phyloP scores from a whole-genome alignment of 1,284 basidiomycete species.

The Sanguinoderma infundibulare region DNA sequence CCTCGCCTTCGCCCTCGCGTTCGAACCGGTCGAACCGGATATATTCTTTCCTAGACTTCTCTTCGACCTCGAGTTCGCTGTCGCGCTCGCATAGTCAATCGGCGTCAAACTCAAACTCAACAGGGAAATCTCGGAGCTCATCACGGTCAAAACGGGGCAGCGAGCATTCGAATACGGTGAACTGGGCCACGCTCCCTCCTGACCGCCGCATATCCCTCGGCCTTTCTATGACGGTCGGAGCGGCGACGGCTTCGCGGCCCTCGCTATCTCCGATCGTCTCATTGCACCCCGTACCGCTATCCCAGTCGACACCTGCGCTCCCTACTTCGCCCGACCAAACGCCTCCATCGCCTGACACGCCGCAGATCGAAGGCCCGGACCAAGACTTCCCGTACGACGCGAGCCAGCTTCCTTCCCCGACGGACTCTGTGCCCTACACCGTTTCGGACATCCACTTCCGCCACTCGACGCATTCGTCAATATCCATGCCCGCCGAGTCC shows the following conservation, averaged over 20 bases:
- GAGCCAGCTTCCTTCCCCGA: conserved; percentile 49
- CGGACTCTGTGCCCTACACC: conserved; percentile 71
- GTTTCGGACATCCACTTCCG: conserved; percentile 70
- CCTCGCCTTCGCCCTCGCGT: conserved; percentile 17
- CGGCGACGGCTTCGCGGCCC: conserved; percentile 32
- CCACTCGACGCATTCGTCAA: conserved; percentile 51
- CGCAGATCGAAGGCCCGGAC: conserved; percentile 19
- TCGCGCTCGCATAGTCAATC: conserved; percentile 32
- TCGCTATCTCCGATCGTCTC: conserved; percentile 33
- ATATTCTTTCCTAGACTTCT: conserved; percentile 66
- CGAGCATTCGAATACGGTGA: conserved; percentile 15
- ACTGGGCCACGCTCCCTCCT: conserved; percentile 22
- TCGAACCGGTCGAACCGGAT: conserved; percentile 35
- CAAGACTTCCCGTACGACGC: conserved; percentile 22
- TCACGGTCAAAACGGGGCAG: conserved; percentile 27
- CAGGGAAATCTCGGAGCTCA: conserved; percentile 29
- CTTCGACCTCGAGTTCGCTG: conserved; percentile 43
- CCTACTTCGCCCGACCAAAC: neutral
- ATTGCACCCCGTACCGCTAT: conserved; percentile 33
- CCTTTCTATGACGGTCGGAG: conserved; percentile 35
- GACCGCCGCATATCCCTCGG: conserved; percentile 34
- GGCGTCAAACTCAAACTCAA: conserved; percentile 29
- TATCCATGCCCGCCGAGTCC: conserved; percentile 36
- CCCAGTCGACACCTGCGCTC: conserved; percentile 20
- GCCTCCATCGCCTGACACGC: conserved; percentile 8